phyloP scores from a whole-genome alignment of 345 rosid genomes.

The Populus alba region DNA sequence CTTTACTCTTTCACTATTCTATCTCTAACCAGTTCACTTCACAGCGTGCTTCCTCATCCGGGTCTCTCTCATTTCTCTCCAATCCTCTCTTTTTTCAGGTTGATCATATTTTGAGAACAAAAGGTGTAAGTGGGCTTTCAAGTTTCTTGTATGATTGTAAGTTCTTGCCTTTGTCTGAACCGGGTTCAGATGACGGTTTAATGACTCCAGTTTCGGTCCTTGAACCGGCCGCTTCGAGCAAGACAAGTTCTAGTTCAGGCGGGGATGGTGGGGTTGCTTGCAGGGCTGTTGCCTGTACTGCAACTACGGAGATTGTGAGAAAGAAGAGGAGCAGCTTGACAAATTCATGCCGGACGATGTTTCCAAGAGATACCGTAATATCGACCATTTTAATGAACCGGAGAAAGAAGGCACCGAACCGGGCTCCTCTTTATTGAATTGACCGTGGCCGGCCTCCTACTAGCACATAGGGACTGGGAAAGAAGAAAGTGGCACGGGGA shows the following conservation, averaged over 20 bases:
- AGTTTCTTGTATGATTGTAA: slow-evolving; percentile 63
- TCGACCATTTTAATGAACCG: slow-evolving; percentile 55
- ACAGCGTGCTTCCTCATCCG: neutral
- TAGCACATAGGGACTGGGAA: neutral
- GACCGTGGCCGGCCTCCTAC: neutral
- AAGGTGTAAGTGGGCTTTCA: slow-evolving; percentile 48
- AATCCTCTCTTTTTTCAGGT: slow-evolving; percentile 33
- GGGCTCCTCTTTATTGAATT: slow-evolving; percentile 79
- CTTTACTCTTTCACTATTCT: slow-evolving; percentile 26
- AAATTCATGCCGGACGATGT: slow-evolving; percentile 39
- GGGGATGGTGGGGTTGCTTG: slow-evolving; percentile 53
- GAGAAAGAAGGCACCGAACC: slow-evolving; percentile 72
- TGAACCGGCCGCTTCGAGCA: slow-evolving; percentile 51
- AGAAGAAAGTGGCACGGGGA: neutral
- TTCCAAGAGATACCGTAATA: slow-evolving; percentile 40
- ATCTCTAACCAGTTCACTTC: slow-evolving; percentile 8
- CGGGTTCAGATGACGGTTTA: slow-evolving; percentile 44
- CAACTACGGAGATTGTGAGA: slow-evolving; percentile 63
- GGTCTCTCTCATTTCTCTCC: neutral
- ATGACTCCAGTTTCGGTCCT: slow-evolving; percentile 62
- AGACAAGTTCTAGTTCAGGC: slow-evolving; percentile 59
- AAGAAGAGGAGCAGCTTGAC: slow-evolving; percentile 80
- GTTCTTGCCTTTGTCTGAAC: slow-evolving; percentile 54
- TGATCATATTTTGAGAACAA: slow-evolving; percentile 45
- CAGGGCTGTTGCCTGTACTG: slow-evolving; percentile 55